Base-by-base conservation (phyloP, 1,139 yeast species). In the Protomyces inouyei region DNA sequence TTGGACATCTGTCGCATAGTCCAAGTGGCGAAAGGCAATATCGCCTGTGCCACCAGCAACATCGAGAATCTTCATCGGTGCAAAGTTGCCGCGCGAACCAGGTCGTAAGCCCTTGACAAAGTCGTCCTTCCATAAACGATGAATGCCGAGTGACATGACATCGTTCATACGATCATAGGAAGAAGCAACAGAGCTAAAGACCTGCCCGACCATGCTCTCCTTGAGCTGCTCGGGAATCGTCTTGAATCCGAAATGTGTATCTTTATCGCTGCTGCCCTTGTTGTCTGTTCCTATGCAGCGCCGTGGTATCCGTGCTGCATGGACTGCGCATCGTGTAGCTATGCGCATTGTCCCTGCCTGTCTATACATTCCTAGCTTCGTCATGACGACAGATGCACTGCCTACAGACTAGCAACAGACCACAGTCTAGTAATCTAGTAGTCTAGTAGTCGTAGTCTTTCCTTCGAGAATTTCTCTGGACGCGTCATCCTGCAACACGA, bases 11-110 rank as follows among this genome's bases (percentile, higher is more conserved):
- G 88, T 86, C 10, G 98, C 98, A 74, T 93, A 96, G 71, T 92
- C 97, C 69, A 93, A 79, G 68, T 95, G 82, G 5, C 98, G 95
- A 77, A 91, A 91, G 0, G 98, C 98, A 76, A 93, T 92, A 74
- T 93, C 99, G 56, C 98, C 99, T 16, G 98, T 91, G 38, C 99
- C 99, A 66, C 98, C 99, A 46, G 98, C 99, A 64, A 95, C 98
- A 76, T 93, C 99, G 68, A 93, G 80, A 72, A 93, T 92, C 68
- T 86, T 84, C 73, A 93, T 79, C 73, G 98, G 84, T 14, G 59
- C 64, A 23, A 56, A 55, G 38, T 59, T 52, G 16, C 64, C 59
- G 80, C 85, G 85, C 35, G 63, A 52, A 52, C 99, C 99, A 52
- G 97, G 96, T 73, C 93, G 97, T 67, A 93, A 79, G 70, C 91